These are phyloP conservation scores for Phellopilus nigrolimitatus DNA, from an alignment of 1,284 basidiomycete genomes.

Conservation along the genomic window DNA sequence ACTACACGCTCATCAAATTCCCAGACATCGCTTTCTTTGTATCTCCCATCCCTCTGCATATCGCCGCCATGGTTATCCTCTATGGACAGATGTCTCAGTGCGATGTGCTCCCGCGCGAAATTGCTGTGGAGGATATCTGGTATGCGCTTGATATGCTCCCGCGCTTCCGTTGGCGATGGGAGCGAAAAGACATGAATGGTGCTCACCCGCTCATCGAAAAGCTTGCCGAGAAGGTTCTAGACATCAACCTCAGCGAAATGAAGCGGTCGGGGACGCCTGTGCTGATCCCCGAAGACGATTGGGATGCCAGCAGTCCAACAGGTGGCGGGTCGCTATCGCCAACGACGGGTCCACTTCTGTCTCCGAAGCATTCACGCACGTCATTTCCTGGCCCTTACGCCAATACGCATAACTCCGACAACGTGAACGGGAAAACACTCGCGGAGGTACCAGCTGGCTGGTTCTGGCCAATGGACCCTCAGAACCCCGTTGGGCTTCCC, in stretches of 20 bases:
- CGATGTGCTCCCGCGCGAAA: constrained; percentile 53
- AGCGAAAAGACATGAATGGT: constrained; percentile 69
- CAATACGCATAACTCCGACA: neutral
- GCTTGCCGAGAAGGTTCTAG: constrained; percentile 71
- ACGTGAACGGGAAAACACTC: constrained; percentile 33
- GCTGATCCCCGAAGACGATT: constrained; percentile 62
- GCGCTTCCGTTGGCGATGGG: constrained; percentile 82
- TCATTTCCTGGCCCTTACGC: constrained; percentile 6
- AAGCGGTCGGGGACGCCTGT: constrained; percentile 52
- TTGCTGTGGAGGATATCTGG: constrained; percentile 74
- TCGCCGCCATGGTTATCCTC: constrained; percentile 81
- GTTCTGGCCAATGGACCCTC: constrained; percentile 73
- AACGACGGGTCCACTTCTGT: constrained; percentile 24
- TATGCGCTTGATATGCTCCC: constrained; percentile 81
- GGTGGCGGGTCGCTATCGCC: constrained; percentile 22
- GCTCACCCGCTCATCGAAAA: constrained; percentile 76
- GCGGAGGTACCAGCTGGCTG: constrained; percentile 59
- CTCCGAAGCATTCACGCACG: constrained; percentile 10
- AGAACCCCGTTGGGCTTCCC: constrained; percentile 35
- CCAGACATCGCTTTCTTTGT: constrained; percentile 82
- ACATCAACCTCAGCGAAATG: constrained; percentile 57
- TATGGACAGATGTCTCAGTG: constrained; percentile 78
- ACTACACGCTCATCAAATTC: constrained; percentile 73
- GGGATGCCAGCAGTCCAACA: constrained; percentile 48
- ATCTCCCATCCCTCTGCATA: constrained; percentile 78